Evolutionary conservation across 345 rosid species (phyloP).

Genomic region (Lepidium aucheri): DNA sequence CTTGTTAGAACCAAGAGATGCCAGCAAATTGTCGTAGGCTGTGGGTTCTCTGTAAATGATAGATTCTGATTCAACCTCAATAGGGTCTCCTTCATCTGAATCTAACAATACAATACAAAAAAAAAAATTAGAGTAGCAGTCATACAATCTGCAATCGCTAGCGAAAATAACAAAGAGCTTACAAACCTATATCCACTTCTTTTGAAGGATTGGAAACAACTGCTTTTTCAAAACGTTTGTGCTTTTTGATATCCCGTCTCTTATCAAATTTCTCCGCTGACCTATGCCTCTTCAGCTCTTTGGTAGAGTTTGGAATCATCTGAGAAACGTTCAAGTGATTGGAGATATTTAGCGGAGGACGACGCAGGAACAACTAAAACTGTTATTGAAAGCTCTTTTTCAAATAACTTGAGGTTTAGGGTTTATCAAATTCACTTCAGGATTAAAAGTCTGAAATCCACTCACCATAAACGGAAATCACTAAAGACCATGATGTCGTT

Average conservation of each 20-base stretch:
- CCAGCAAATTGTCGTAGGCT: conserved; percentile 37
- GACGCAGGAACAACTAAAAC: too few species aligned
- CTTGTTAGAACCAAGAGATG: conserved; percentile 40
- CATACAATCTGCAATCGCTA: neutral
- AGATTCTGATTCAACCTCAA: conserved; percentile 25
- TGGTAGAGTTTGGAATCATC: conserved; percentile 13
- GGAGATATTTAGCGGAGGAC: too few species aligned
- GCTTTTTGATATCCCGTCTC: conserved; percentile 26
- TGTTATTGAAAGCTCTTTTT: too few species aligned
- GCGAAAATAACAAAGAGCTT: neutral
- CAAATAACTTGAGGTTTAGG: too few species aligned
- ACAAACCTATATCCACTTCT: conserved; percentile 33
- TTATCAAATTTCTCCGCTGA: conserved; percentile 15
- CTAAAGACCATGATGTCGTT: too few species aligned
- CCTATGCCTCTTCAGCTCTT: conserved; percentile 29
- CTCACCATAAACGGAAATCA: too few species aligned
- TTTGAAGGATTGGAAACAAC: conserved; percentile 14
- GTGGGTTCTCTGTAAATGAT: conserved; percentile 36
- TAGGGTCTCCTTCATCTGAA: conserved; percentile 21
- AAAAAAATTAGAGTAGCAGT: neutral
- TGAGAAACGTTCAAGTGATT: too few species aligned
- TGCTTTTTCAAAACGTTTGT: conserved; percentile 19
- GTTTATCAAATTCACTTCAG: too few species aligned
- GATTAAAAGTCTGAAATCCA: too few species aligned
- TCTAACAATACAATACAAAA: conserved; percentile 13